These are phyloP conservation scores for Gynandropsis gynandra DNA, from an alignment of 345 rosid species.

Conservation along the genomic window DNA sequence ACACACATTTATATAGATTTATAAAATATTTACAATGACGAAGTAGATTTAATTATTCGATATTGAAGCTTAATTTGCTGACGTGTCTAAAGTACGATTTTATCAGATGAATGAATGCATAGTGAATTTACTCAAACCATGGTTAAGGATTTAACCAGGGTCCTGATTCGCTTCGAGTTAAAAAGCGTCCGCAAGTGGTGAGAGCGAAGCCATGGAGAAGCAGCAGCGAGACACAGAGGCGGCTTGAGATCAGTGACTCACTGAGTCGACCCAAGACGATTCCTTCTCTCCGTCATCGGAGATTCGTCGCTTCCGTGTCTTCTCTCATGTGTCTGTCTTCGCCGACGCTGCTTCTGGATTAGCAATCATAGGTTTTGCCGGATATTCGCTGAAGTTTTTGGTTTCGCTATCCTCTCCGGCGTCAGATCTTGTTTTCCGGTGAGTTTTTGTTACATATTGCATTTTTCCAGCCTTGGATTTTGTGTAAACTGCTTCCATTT, in stretches of 20 bases:
- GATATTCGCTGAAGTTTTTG: slow-evolving; percentile 5
- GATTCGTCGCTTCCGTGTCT: slow-evolving; percentile 8
- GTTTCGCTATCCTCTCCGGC: not conserved
- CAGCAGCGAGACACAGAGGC: slow-evolving; percentile 23
- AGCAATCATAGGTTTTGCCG: not conserved
- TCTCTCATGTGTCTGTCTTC: slow-evolving; percentile 6
- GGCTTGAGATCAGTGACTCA: slow-evolving; percentile 27
- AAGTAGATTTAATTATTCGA: no score
- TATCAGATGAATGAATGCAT: slow-evolving; percentile 9
- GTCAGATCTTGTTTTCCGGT: slow-evolving; percentile 25
- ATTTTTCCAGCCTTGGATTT: slow-evolving; percentile 7
- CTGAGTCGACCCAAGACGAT: slow-evolving; percentile 10
- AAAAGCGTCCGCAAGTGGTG: slow-evolving; percentile 22
- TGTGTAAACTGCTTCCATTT: not conserved
- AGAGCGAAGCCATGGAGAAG: slow-evolving; percentile 16
- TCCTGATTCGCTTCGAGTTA: slow-evolving; percentile 21
- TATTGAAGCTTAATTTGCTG: no score
- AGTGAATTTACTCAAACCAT: slow-evolving; percentile 23
- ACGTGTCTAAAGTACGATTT: slow-evolving; percentile 20
- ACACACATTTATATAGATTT: not conserved
- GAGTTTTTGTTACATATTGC: slow-evolving; percentile 20
- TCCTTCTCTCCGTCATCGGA: slow-evolving; percentile 20
- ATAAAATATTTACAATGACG: not conserved
- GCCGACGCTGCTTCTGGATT: slow-evolving; percentile 12
- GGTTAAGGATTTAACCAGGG: slow-evolving; percentile 29